phyloP scores from a whole-genome alignment of 805 yeast species.

The Crinitomyces ghanaensis region DNA sequence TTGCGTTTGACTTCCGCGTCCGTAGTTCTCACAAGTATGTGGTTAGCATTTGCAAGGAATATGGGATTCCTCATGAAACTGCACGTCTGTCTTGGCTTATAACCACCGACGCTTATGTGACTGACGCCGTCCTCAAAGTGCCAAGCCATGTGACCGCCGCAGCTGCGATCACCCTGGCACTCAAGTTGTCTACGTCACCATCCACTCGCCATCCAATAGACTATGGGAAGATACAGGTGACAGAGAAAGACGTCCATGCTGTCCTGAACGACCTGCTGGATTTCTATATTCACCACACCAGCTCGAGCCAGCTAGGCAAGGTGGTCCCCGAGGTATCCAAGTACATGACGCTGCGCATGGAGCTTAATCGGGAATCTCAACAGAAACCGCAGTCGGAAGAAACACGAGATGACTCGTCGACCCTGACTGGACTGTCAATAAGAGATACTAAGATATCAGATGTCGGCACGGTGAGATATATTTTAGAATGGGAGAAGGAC shows the following conservation, averaged over 20 bases:
- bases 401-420: not conserved
- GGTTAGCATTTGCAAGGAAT: slow-evolving; percentile 46
- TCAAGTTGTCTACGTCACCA: slow-evolving; percentile 31
- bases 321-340: slow-evolving; percentile 6
- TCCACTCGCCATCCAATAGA: slow-evolving; percentile 24
- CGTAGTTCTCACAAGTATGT: slow-evolving; percentile 56
- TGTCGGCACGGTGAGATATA: slow-evolving; percentile 23
- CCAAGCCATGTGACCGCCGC: slow-evolving; percentile 72
- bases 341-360: slow-evolving; percentile 13
- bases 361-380: slow-evolving; percentile 34
- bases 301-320: slow-evolving; percentile 38
- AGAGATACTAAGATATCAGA: slow-evolving; percentile 26
- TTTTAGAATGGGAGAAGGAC: slow-evolving; percentile 20
- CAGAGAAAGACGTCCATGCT: slow-evolving; percentile 28
- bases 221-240: slow-evolving; percentile 14
- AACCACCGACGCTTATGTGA: slow-evolving; percentile 57
- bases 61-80: slow-evolving; percentile 30
- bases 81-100: slow-evolving; percentile 62
- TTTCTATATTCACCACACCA: slow-evolving; percentile 47
- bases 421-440: slow-evolving; percentile 4
- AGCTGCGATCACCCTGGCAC: slow-evolving; percentile 51
- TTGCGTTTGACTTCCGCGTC: slow-evolving; percentile 69
- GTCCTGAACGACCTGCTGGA: slow-evolving; percentile 49
- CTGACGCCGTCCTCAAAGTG: slow-evolving; percentile 54
- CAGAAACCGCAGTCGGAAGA: slow-evolving; percentile 30